A percentile compares a stretch with the other conserved stretches of the same genome.
These are phyloP conservation scores for Ophiorrhiza pumila DNA, from an alignment of 257 asterid genomes.

Conservation along the genomic window DNA sequence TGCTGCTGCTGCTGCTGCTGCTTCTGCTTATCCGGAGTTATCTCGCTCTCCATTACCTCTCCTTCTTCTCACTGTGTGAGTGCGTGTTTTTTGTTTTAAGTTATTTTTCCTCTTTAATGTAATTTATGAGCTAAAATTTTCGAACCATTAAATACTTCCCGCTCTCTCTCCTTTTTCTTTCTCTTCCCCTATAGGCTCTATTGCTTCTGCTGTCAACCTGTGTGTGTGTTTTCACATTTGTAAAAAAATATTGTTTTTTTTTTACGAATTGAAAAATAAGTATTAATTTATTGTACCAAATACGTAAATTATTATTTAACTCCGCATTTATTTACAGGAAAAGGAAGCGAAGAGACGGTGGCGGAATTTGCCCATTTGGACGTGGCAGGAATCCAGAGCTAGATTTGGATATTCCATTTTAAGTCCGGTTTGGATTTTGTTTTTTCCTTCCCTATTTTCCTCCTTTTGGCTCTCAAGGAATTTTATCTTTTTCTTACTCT, in stretches of 20 bases:
- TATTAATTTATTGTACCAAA: too few relatives aligned
- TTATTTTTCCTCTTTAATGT: background rate
- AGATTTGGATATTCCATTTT: conserved; percentile 9
- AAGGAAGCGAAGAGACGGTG: background rate
- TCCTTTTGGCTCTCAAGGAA: too few relatives aligned
- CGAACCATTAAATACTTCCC: conserved; percentile 16
- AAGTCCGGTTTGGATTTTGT: background rate
- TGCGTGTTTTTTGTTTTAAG: background rate
- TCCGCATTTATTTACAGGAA: too few relatives aligned
- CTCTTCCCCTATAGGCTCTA: background rate
- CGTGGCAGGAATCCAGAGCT: conserved; percentile 7
- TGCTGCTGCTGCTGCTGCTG: conserved; percentile 8
- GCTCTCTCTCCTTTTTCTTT: background rate
- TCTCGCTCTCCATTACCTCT: background rate
- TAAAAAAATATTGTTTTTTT: too few relatives aligned
- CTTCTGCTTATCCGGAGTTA: background rate
- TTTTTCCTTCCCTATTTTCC: background rate
- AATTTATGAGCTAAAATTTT: background rate
- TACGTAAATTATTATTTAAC: too few relatives aligned
- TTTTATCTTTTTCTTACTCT: too few relatives aligned
- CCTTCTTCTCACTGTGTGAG: background rate
- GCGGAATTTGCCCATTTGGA: background rate
- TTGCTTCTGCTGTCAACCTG: too few relatives aligned
- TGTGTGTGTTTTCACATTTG: too few relatives aligned
- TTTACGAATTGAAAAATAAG: too few relatives aligned